Percentiles rank a stretch among this genome's conserved stretches.
Conservation (phyloP, 1,139 yeast genomes). For the Meyerozyma athensensis region DNA sequence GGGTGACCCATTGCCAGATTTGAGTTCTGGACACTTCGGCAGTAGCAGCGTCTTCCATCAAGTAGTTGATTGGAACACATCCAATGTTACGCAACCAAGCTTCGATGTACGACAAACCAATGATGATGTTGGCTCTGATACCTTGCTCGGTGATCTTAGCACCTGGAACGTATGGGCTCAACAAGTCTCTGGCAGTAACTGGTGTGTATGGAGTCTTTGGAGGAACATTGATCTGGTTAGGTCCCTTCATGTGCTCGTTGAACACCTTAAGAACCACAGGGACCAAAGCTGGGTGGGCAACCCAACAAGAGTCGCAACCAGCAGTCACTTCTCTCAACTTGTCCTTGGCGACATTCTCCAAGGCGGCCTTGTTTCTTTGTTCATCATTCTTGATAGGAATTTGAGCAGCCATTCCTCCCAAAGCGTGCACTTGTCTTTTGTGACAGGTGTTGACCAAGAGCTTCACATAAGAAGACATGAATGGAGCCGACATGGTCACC, state of each 20-base stretch:
- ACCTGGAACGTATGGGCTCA: conserved; percentile 63
- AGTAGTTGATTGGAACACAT: conserved; percentile 75
- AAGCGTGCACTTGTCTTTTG: conserved; percentile 37
- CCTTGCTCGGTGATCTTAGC: conserved; percentile 69
- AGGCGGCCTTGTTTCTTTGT: conserved; percentile 58
- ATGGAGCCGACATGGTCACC: conserved; percentile 72
- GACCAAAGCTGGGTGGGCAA: conserved; percentile 78
- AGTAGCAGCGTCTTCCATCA: conserved; percentile 88
- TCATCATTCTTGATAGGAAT: conserved; percentile 71
- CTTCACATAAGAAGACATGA: conserved; percentile 64
- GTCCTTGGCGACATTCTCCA: conserved; percentile 69
- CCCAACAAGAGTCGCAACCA: conserved; percentile 83
- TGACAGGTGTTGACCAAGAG: conserved; percentile 25
- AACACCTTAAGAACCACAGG: conserved; percentile 71
- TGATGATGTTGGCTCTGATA: conserved; percentile 63
- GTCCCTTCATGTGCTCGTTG: conserved; percentile 79
- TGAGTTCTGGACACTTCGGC: conserved; percentile 83
- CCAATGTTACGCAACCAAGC: conserved; percentile 82
- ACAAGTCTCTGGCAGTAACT: conserved; percentile 63
- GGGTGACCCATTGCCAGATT: conserved; percentile 82
- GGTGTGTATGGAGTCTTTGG: conserved; percentile 41
- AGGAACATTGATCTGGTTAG: conserved; percentile 71
- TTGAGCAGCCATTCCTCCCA: conserved; percentile 87
- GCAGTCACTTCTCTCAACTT: conserved; percentile 70
- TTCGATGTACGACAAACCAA: conserved; percentile 75